These are phyloP conservation scores for Lipomyces yamanashiensis DNA, from an alignment of 805 yeast species.

Conservation along the genomic window DNA sequence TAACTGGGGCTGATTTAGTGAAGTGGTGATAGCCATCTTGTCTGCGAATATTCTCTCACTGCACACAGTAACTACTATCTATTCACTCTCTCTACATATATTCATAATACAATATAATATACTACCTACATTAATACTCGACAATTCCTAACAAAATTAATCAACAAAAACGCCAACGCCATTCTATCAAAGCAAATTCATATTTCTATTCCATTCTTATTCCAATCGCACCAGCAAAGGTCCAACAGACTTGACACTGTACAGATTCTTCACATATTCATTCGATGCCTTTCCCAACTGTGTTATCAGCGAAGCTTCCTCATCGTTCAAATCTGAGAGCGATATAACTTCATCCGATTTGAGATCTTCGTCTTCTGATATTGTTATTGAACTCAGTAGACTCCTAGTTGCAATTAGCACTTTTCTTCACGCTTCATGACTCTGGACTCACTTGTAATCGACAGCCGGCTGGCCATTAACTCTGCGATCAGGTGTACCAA, in stretches of 20 bases:
- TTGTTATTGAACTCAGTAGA: conserved; percentile 15
- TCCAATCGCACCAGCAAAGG: conserved; percentile 31
- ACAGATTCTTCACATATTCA: conserved; percentile 25
- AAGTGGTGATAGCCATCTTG: too few relatives aligned
- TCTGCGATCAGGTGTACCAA: conserved; percentile 35
- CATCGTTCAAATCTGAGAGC: conserved; percentile 9
- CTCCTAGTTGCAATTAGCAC: conserved; percentile 1
- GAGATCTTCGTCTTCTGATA: conserved; percentile 6
- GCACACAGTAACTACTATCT: too few relatives aligned
- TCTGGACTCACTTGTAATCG: conserved; percentile 24
- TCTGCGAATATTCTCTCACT: too few relatives aligned
- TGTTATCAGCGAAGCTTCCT: conserved; percentile 20
- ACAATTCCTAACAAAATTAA: not conserved
- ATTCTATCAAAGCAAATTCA: not conserved
- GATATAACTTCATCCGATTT: conserved; percentile 11
- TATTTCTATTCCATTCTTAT: not conserved
- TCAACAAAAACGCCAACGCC: conserved; percentile 1
- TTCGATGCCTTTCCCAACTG: conserved; percentile 26
- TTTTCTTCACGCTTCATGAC: not conserved
- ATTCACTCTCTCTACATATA: too few relatives aligned
- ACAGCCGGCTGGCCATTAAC: conserved; percentile 20
- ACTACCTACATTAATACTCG: too few relatives aligned
- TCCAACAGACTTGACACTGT: conserved; percentile 29
- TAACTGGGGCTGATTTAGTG: too few relatives aligned
- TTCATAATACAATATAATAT: too few relatives aligned